phyloP scores from a whole-genome alignment of 2,329 filamentous ascomycete species.

The Cadophora sp. region DNA sequence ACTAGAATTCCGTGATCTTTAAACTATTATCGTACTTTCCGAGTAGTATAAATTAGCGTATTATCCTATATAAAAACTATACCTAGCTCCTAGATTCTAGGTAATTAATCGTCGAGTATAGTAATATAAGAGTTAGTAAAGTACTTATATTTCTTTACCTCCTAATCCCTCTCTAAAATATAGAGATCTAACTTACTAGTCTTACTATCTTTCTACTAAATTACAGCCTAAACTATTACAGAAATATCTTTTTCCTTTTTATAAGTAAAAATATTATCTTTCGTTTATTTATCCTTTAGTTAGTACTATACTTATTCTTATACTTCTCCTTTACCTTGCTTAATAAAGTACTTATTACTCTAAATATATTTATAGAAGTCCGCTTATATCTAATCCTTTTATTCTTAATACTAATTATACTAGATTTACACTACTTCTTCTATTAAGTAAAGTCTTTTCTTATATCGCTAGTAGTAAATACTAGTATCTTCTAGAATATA shows the following conservation, averaged over 20 bases:
- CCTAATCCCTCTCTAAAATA: too few species aligned
- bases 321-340: neutral
- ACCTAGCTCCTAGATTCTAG: conserved; percentile 1
- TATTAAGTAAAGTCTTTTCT: neutral
- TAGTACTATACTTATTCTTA: conserved; percentile 9
- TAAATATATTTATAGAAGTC: conserved; percentile 11
- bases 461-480: conserved; percentile 3
- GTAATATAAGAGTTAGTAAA: neutral
- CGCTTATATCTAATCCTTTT: neutral
- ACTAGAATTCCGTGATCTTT: conserved; percentile 7
- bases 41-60: neutral
- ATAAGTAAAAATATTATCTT: conserved; percentile 4
- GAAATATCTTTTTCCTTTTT: conserved; percentile 10
- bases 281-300: neutral
- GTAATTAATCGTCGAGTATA: conserved; percentile 4
- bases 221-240: conserved; percentile 3
- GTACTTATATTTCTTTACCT: conserved; percentile 3
- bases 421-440: conserved; percentile 4
- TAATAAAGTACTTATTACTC: neutral
- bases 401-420: neutral
- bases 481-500: neutral
- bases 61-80: conserved; percentile 15
- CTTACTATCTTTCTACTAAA: conserved; percentile 8
- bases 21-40: neutral
- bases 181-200: neutral